Evolutionary conservation across 1,284 basidiomycete species (phyloP), one percentile per base, ranked within the genome.

Genomic region (Papiliotrema nemorosa): DNA sequence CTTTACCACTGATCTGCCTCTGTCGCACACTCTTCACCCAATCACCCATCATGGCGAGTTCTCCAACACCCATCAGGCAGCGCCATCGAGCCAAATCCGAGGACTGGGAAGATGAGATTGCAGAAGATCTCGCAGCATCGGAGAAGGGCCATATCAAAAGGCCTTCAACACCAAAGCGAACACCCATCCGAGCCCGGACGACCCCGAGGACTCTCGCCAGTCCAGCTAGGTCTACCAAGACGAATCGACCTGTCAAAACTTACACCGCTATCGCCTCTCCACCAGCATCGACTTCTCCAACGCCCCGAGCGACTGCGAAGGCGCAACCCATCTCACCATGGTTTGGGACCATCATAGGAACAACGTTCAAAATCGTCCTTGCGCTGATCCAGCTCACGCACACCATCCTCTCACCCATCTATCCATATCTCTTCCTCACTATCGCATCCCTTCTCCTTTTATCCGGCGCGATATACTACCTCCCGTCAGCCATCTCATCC

Each of bases 401-500:
- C 22, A 34, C 35, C 13, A 24, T 50, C 22, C 29, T 49, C 18
- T 31, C 39, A 1, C 49, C 49, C 7, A 24, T 50, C 22, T 50
- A 50, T 25, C 49, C 49, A 3, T 50, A 50, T 36, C 9, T 44
- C 42, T 43, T 42, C 40, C 39, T 49, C 31, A 49, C 40, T 3
- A 3, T 36, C 4, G n/a, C 39, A 12, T 13, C 31, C 3, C 31
- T 41, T 7, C 18, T 49, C 18, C 21, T 14, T 2, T 5, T 24
- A 6, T 38, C 41, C 27, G 26, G n/a, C 4, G 22, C 26, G 20
- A 41, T 63, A 2, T 66, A 58, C 51, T 48, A 54, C 36, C 21
- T 64, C 20, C 44, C 60, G 5, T 56, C 55, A 12, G 39, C 45
- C 2, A 37, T 63, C 26, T 54, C 62, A 3, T 46, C 53, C 5